Conservation (phyloP, 2,329 filamentous ascomycete genomes). For the Venturia nashicola region DNA sequence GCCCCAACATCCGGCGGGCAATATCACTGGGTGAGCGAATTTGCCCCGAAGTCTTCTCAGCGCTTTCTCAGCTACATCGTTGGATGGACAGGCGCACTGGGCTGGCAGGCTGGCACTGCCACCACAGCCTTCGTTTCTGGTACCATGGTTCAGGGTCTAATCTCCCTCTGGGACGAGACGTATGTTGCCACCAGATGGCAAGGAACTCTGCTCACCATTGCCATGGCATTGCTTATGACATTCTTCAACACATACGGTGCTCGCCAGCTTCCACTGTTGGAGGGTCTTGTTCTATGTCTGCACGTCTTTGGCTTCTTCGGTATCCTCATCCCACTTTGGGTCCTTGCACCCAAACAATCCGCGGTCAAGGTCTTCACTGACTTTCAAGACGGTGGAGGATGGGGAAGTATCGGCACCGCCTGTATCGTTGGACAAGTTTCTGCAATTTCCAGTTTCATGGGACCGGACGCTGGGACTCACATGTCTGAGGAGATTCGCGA, state of each 20-base stretch:
- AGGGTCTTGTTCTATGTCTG: constrained; percentile 18
- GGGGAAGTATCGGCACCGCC: constrained; percentile 18
- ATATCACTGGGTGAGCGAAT: constrained; percentile 23
- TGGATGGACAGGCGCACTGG: constrained; percentile 22
- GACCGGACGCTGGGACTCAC: constrained; percentile 11
- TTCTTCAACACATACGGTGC: constrained; percentile 17
- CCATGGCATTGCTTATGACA: constrained; percentile 12
- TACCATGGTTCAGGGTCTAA: constrained; percentile 23
- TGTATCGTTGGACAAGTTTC: constrained; percentile 12
- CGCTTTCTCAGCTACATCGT: constrained; percentile 12
- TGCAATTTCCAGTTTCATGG: constrained; percentile 8
- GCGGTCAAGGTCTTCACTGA: constrained; percentile 16
- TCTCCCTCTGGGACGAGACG: constrained; percentile 23
- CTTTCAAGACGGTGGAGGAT: constrained; percentile 15
- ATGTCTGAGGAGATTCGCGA: constrained; percentile 22
- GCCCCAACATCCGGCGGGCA: constrained; percentile 18
- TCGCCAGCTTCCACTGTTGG: constrained; percentile 18
- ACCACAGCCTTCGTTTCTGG: constrained; percentile 12
- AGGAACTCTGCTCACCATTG: constrained; percentile 12
- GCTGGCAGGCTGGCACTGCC: constrained; percentile 12
- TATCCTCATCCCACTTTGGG: constrained; percentile 20
- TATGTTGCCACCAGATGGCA: constrained; percentile 18
- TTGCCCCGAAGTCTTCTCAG: constrained; percentile 10
- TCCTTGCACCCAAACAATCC: constrained; percentile 17
- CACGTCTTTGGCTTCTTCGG: constrained; percentile 20